A percentile compares a stretch with the other conserved stretches of the same genome.
Evolutionary conservation across 345 rosid species (phyloP).

Genomic region (Pugionium cornutum): DNA sequence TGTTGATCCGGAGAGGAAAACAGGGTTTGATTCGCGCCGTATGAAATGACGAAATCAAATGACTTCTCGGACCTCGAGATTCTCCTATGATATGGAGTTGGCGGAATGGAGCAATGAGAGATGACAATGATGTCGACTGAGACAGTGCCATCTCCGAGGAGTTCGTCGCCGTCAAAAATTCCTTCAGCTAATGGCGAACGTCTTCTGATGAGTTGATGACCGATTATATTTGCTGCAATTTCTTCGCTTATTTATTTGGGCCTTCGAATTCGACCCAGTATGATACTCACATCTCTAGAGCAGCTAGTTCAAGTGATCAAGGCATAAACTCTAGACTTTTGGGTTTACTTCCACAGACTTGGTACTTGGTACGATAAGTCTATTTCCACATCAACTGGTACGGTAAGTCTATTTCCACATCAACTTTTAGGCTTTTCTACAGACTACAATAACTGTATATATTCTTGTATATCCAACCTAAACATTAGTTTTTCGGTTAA

Average conservation of each 20-base stretch:
- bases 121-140: slow-evolving; percentile 6
- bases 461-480: too few species aligned
- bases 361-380: too few species aligned
- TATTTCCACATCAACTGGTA: too few species aligned
- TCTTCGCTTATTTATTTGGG: slow-evolving; percentile 8
- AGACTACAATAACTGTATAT: too few species aligned
- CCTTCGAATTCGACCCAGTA: slow-evolving; percentile 14
- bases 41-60: slow-evolving; percentile 13
- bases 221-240: neutral
- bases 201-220: neutral
- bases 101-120: neutral
- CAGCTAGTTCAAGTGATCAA: neutral
- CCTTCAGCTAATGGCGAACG: neutral
- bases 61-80: slow-evolving; percentile 10
- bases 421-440: too few species aligned
- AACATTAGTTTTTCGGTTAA: too few species aligned
- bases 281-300: neutral
- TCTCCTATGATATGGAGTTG: neutral
- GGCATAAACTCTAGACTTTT: too few species aligned
- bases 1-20: slow-evolving; percentile 33
- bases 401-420: too few species aligned
- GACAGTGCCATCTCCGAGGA: slow-evolving; percentile 42
- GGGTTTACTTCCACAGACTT: too few species aligned
- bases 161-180: slow-evolving; percentile 14
- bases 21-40: slow-evolving; percentile 11